Evolutionary conservation across 305 asterid species (phyloP), one percentile per base, ranked within the genome.

Genomic region (Salvia sclarea): DNA sequence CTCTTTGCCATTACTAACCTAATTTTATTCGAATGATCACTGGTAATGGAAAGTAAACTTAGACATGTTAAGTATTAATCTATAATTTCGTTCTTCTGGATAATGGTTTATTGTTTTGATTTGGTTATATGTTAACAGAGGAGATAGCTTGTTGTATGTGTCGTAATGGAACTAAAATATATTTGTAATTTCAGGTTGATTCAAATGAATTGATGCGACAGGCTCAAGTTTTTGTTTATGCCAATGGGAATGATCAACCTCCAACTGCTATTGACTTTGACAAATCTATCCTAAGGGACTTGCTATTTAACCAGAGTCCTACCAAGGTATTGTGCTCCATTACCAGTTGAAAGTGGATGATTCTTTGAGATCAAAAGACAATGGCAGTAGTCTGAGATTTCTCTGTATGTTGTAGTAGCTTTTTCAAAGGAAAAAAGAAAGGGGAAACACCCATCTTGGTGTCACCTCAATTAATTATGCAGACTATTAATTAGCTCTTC

Each of bases 201-300:
- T 73, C 95, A 66, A 85, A 85, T 82, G 91, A 90, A 67, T 82
- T 90, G 73, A 93, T 90, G 97, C 84, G 77, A 67, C 88, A 78
- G 69, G 94, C 97, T 60, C 96, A 89, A 74, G 76, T 87, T 75
- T 94, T 94, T 75, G 37, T 81, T 7, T 91, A 94, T 73, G 96
- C 98, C 31, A 91, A 87, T 62, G 97, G 99, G 70, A 91, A 80
- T 40, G 48, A 77, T 66, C 84, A 79, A 73, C 80, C 96, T 52
- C 99, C 99, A 73, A 91, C 99, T 37, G 91, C 97, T 61, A 88
- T 94, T 62, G 95, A 91, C 71, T 76, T 88, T 44, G 86, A 94
- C 76, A 94, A 91, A 77, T 80, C 93, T 35, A 84, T 94, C 52
- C 55, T 85, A 69, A 89, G 71, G 82, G 96, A 94, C 77, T 77